Evolutionary conservation across 768 basidiomycete genomes (phyloP), one percentile per base, ranked within the genome.

Genomic region (Mycena olivaceomarginata): DNA sequence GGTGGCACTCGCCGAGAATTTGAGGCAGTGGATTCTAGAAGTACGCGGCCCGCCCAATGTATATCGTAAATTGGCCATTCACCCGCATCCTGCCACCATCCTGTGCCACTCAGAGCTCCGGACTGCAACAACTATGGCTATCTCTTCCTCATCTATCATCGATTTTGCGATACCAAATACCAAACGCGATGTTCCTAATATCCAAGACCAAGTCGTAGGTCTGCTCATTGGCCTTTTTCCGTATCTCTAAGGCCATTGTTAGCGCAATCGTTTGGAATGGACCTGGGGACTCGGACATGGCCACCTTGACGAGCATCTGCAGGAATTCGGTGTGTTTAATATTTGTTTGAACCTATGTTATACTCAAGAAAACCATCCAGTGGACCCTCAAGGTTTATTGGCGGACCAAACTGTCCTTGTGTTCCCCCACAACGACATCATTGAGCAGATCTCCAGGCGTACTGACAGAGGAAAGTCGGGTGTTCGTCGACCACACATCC

Each of bases 211-310:
- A 62, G 18, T 41, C 10, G 60, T 39, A 6, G 16, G 60, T 40
- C 60, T 40, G 5, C 4, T 40, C 15, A 37, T 20, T 40, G 11
- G n/a, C 53, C 22, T 16, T 20, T 7, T 25, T 40, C 5, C 18
- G 0, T 15, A 40, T 18, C 5, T 16, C 37, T 15, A 25, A 62
- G 8, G 18, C 18, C 0, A 13, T 53, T 31, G 13, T 46, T 31
- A 74, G 73, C 67, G 73, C 22, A 18, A 18, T 18, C 48, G 22
- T 11, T 45, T 74, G 22, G 73, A 74, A 40, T 74, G 73, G 73
- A 46, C 40, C 6, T 74, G 73, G 73, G 73, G 73, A 31, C 67
- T 74, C 2, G 46, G 12, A 41, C 51, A 68, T 22, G 60, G 18
- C 18, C 46, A 25, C 18, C 64, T 75, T 7, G 74, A 75, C 63